A percentile compares a stretch with the other conserved stretches of the same genome.
These are phyloP conservation scores for Davidsoniella australis DNA, from an alignment of 2,329 filamentous ascomycete species.

Conservation along the genomic window DNA sequence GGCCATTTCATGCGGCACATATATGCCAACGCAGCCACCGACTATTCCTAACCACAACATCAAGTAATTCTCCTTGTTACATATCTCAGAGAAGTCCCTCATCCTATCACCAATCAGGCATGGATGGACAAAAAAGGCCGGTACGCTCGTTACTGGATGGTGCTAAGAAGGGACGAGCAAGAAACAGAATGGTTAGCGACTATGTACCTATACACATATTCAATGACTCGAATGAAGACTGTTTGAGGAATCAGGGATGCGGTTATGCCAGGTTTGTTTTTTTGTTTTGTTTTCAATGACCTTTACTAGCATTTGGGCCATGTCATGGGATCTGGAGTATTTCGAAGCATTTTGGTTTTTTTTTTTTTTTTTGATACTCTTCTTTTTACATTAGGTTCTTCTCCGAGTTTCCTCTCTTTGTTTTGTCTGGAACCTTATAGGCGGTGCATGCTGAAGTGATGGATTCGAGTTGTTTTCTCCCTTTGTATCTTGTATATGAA, in stretches of 20 bases:
- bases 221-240: no score
- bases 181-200: no score
- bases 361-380: not conserved
- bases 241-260: no score
- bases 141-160: slow-evolving; percentile 63
- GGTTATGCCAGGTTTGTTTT: slow-evolving; percentile 4
- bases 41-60: slow-evolving; percentile 80
- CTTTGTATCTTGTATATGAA: not conserved
- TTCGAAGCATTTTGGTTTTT: slow-evolving; percentile 11
- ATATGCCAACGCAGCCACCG: slow-evolving; percentile 62
- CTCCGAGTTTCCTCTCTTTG: not conserved
- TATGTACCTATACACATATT: no score
- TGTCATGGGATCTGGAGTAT: not conserved
- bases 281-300: not conserved
- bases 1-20: slow-evolving; percentile 55
- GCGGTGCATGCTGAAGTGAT: not conserved
- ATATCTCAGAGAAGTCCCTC: slow-evolving; percentile 36
- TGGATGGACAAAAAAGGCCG: slow-evolving; percentile 82
- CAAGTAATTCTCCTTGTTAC: slow-evolving; percentile 53
- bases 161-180: slow-evolving; percentile 38
- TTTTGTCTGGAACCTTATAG: not conserved
- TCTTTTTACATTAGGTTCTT: not conserved
- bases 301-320: not conserved
- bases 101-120: slow-evolving; percentile 77
- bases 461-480: not conserved